Evolutionary conservation across 176 grass and related monocot species (phyloP).

Genomic region (Lolium multiflorum): DNA sequence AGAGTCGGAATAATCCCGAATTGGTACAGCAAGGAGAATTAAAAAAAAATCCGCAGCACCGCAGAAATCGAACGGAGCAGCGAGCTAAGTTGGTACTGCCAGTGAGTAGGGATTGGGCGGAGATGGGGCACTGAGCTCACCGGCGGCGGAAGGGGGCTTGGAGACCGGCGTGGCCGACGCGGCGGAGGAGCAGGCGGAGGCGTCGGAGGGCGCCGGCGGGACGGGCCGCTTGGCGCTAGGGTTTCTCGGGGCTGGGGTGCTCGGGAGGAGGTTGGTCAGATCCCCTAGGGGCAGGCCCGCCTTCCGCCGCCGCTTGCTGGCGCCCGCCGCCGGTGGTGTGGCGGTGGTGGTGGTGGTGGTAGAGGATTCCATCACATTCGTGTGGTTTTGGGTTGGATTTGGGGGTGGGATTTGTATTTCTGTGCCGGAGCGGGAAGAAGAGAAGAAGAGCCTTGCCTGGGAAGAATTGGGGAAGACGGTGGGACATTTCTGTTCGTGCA

Average conservation of each 20-base stretch:
- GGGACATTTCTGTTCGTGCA: not conserved
- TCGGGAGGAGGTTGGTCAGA: slow-evolving; percentile 58
- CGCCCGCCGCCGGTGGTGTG: not conserved
- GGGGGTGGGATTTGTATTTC: slow-evolving; percentile 9
- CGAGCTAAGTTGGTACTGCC: not conserved
- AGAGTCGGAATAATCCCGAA: slow-evolving; percentile 9
- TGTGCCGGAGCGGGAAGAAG: slow-evolving; percentile 14
- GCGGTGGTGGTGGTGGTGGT: slow-evolving; percentile 5
- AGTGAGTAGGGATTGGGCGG: slow-evolving; percentile 5
- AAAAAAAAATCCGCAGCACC: not conserved
- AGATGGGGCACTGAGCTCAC: not conserved
- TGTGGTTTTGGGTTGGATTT: not conserved
- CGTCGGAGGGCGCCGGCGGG: not conserved
- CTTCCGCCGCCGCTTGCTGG: slow-evolving; percentile 34
- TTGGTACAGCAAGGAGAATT: not conserved
- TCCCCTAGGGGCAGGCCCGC: slow-evolving; percentile 42
- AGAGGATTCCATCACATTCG: not conserved
- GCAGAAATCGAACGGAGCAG: not conserved
- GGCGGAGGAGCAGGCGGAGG: not conserved
- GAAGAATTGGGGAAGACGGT: slow-evolving; percentile 27
- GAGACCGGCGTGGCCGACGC: slow-evolving; percentile 38
- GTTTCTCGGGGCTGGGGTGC: slow-evolving; percentile 23
- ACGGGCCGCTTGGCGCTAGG: slow-evolving; percentile 12
- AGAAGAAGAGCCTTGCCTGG: not conserved
- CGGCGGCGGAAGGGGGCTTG: slow-evolving; percentile 22